Evolutionary conservation across 1,139 yeast genomes (phyloP).

Genomic region (Chernovozyma aurita): DNA sequence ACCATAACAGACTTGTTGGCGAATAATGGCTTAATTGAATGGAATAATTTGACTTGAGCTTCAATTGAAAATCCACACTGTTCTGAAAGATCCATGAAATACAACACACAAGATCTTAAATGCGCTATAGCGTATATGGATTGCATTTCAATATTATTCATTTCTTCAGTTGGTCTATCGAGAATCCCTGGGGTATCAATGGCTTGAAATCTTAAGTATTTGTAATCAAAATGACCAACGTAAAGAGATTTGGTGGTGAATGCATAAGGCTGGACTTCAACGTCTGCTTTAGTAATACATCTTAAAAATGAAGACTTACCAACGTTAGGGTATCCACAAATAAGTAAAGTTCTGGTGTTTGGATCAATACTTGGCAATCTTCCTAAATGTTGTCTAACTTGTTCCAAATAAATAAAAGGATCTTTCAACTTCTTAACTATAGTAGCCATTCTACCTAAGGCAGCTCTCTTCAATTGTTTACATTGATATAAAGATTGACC

Average conservation of each 20-base stretch:
- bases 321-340: constrained; percentile 98
- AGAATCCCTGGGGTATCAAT: constrained; percentile 98
- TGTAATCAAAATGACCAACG: constrained; percentile 97
- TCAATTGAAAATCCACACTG: constrained; percentile 98
- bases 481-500: constrained; percentile 98
- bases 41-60: constrained; percentile 95
- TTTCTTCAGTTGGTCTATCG: constrained; percentile 98
- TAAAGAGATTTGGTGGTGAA: constrained; percentile 93
- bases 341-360: constrained; percentile 91
- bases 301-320: constrained; percentile 95
- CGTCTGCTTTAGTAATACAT: constrained; percentile 95
- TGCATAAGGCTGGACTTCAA: constrained; percentile 98
- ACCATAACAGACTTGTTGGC: constrained; percentile 96
- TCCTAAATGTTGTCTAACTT: constrained; percentile 98
- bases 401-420: constrained; percentile 88
- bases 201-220: constrained; percentile 95
- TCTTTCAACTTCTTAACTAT: constrained; percentile 92
- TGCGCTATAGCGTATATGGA: constrained; percentile 98
- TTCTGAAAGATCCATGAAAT: constrained; percentile 97
- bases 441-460: constrained; percentile 99
- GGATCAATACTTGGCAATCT: constrained; percentile 98
- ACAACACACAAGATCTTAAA: constrained; percentile 89
- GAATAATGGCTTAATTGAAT: constrained; percentile 92
- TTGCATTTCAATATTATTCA: constrained; percentile 99
- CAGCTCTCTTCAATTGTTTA: constrained; percentile 97